phyloP scores from a whole-genome alignment of 1,139 yeast genomes.

The Blastobotrys malaysiensis region DNA sequence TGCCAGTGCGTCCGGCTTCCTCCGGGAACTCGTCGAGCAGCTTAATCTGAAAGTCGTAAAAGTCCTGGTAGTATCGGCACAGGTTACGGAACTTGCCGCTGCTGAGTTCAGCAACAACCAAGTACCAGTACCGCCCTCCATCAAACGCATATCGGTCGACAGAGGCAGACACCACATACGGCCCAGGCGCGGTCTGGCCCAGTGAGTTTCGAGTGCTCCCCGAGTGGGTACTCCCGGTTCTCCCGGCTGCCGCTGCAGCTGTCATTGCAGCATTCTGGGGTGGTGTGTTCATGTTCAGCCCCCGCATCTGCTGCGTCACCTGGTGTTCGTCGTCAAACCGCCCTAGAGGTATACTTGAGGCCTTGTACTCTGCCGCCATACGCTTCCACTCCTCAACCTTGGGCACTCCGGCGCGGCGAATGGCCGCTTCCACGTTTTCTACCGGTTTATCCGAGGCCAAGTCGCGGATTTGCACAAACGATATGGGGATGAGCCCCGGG shows the following conservation, averaged over 20 bases:
- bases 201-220: background rate
- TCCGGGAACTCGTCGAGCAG: slow-evolving; percentile 79
- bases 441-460: slow-evolving; percentile 54
- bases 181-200: slow-evolving; percentile 1
- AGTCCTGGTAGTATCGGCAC: slow-evolving; percentile 91
- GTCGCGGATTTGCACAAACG: slow-evolving; percentile 82
- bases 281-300: slow-evolving; percentile 6
- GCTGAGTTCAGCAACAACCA: slow-evolving; percentile 62
- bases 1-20: slow-evolving; percentile 87
- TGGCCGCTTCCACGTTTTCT: slow-evolving; percentile 46
- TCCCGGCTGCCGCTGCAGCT: background rate
- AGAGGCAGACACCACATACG: slow-evolving; percentile 47
- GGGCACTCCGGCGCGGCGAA: slow-evolving; percentile 67
- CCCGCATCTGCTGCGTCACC: slow-evolving; percentile 8
- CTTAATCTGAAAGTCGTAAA: slow-evolving; percentile 86
- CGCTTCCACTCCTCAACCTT: slow-evolving; percentile 95
- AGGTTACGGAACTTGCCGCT: slow-evolving; percentile 66
- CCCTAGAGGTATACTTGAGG: slow-evolving; percentile 79
- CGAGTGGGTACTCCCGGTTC: background rate
- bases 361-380: slow-evolving; percentile 87
- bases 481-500: slow-evolving; percentile 91
- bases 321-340: slow-evolving; percentile 35
- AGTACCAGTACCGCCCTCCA: slow-evolving; percentile 86
- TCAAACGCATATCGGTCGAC: slow-evolving; percentile 80
- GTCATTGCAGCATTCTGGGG: background rate